Percentiles rank a stretch among this genome's conserved stretches.
These are phyloP conservation scores for Apiotrichum siamense DNA, from an alignment of 1,284 basidiomycete species.

Conservation along the genomic window DNA sequence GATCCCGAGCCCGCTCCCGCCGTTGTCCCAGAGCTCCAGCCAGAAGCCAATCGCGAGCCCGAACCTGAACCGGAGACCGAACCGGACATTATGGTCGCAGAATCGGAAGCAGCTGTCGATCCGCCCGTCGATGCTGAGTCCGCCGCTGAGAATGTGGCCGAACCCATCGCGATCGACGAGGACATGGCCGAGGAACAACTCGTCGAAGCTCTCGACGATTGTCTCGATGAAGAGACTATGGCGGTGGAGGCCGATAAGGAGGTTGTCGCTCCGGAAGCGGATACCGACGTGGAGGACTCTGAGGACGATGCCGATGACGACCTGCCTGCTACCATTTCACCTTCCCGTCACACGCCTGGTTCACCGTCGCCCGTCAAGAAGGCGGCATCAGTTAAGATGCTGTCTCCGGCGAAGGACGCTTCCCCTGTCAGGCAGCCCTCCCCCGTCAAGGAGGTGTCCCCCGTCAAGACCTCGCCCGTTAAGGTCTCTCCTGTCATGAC, in stretches of 20 bases:
- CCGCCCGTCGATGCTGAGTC: conserved; percentile 1
- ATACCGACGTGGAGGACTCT: neutral
- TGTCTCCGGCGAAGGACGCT: neutral
- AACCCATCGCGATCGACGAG: neutral
- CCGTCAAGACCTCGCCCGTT: neutral
- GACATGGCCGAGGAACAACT: neutral
- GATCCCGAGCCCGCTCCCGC: neutral
- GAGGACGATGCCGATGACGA: no score
- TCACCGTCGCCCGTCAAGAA: conserved; percentile 1
- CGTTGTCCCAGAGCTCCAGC: neutral
- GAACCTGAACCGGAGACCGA: neutral
- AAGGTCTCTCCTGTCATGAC: no score
- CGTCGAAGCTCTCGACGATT: neutral
- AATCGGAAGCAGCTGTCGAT: neutral
- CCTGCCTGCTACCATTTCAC: no score
- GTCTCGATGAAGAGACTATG: neutral
- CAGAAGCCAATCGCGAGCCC: neutral
- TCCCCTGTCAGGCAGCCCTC: neutral
- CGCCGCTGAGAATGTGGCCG: neutral
- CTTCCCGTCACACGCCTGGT: no score
- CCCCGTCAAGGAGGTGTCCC: neutral
- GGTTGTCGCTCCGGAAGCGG: neutral
- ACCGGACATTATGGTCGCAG: neutral
- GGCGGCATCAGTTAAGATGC: neutral
- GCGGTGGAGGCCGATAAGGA: neutral